These are phyloP conservation scores for Eucalyptus caleyi DNA, from an alignment of 345 rosid species.

Conservation along the genomic window DNA sequence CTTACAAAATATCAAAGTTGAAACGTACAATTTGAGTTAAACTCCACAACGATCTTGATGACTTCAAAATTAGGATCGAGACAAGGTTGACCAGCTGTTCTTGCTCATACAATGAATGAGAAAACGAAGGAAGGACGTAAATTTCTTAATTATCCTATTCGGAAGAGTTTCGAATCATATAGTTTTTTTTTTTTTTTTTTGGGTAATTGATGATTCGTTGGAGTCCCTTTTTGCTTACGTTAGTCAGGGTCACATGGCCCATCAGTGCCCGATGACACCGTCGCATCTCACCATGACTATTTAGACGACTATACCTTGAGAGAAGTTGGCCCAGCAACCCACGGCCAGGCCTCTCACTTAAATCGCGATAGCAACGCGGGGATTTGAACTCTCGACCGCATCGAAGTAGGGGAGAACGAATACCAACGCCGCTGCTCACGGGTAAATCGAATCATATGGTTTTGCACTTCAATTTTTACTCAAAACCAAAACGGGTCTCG, in stretches of 20 bases:
- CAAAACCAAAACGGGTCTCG: neutral
- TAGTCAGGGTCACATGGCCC: rapidly evolving
- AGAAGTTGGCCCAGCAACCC: rapidly evolving
- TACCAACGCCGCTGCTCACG: rapidly evolving
- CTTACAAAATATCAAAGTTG: neutral
- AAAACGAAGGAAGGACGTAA: neutral
- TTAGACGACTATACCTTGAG: rapidly evolving
- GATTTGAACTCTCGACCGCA: too few relatives aligned
- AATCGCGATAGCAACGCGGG: rapidly evolving
- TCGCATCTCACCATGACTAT: rapidly evolving
- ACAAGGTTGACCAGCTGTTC: too few relatives aligned
- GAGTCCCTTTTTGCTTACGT: rapidly evolving
- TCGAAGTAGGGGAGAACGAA: rapidly evolving
- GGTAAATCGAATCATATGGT: too few relatives aligned
- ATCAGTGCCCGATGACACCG: rapidly evolving
- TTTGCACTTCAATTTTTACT: neutral
- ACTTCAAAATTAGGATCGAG: too few relatives aligned
- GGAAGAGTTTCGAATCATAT: too few relatives aligned
- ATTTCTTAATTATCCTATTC: too few relatives aligned
- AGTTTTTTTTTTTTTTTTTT: too few relatives aligned
- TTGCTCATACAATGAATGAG: too few relatives aligned
- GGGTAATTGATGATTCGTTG: rapidly evolving
- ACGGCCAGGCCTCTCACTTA: rapidly evolving
- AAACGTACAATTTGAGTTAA: neutral
- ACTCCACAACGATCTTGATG: too few relatives aligned